Conservation (phyloP, 306 rosid genomes). For the Luffa acutangula region DNA sequence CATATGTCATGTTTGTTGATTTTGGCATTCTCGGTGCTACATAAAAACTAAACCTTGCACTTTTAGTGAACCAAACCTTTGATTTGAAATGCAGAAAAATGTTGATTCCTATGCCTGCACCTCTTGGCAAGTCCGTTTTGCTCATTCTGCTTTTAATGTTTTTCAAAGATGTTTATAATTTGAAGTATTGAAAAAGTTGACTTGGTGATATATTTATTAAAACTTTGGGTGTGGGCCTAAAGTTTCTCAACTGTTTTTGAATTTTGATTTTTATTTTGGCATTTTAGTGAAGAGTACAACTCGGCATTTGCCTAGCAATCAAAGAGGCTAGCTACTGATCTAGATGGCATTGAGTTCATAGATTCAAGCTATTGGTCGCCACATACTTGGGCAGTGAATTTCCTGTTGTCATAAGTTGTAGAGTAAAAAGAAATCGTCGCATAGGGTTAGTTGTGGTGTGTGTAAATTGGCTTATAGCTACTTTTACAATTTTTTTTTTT, state of each 20-base stretch:
- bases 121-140: background rate
- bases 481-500: no score
- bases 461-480: background rate
- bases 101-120: no score
- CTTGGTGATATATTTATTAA: background rate
- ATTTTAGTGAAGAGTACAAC: background rate
- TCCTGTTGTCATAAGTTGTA: background rate
- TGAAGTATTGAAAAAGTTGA: background rate
- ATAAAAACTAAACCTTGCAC: background rate
- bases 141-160: background rate
- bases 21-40: background rate
- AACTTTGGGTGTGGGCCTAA: background rate
- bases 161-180: background rate
- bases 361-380: background rate
- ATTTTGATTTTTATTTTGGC: background rate
- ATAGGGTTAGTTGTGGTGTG: background rate
- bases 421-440: background rate
- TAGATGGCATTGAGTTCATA: background rate
- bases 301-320: background rate
- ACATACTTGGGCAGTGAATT: background rate
- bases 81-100: no score
- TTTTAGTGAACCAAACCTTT: conserved; percentile 12
- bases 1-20: background rate
- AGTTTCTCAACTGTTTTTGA: background rate
- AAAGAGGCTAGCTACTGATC: background rate